phyloP scores from a whole-genome alignment of 140 eudicot species.

The Cichorium intybus region DNA sequence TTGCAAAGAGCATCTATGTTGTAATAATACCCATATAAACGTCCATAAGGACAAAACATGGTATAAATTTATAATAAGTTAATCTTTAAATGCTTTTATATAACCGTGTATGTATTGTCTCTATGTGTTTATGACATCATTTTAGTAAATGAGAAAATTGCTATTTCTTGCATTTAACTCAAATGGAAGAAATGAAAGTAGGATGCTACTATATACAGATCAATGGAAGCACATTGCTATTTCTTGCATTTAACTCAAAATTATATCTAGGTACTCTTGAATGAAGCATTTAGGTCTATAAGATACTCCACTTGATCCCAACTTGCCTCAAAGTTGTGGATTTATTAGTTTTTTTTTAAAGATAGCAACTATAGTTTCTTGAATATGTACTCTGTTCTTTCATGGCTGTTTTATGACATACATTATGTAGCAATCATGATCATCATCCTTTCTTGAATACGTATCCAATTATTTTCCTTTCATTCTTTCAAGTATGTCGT shows the following conservation, averaged over 20 bases:
- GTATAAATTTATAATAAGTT: neutral
- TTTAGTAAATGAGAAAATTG: too few relatives aligned
- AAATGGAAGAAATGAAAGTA: too few relatives aligned
- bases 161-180: too few relatives aligned
- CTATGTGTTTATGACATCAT: neutral
- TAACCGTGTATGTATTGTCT: neutral
- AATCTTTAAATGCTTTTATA: neutral
- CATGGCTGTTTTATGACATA: neutral
- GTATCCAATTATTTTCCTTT: neutral
- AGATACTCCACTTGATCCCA: too few relatives aligned
- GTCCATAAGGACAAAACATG: constrained; percentile 5
- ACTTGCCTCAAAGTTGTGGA: too few relatives aligned
- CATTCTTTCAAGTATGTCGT: neutral
- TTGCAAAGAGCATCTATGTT: constrained; percentile 33
- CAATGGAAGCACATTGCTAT: too few relatives aligned
- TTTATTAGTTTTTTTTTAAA: too few relatives aligned
- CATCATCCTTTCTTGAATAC: neutral
- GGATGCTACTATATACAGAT: too few relatives aligned
- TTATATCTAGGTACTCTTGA: too few relatives aligned
- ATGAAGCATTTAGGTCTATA: too few relatives aligned
- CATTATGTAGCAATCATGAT: neutral
- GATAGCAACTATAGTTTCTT: too few relatives aligned
- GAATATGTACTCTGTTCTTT: neutral
- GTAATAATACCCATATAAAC: constrained; percentile 27
- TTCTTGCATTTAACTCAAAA: too few relatives aligned